Evolutionary conservation across 176 grass and related monocot genomes (phyloP), one percentile per base, ranked within the genome.

Genomic region (Lolium perenne): DNA sequence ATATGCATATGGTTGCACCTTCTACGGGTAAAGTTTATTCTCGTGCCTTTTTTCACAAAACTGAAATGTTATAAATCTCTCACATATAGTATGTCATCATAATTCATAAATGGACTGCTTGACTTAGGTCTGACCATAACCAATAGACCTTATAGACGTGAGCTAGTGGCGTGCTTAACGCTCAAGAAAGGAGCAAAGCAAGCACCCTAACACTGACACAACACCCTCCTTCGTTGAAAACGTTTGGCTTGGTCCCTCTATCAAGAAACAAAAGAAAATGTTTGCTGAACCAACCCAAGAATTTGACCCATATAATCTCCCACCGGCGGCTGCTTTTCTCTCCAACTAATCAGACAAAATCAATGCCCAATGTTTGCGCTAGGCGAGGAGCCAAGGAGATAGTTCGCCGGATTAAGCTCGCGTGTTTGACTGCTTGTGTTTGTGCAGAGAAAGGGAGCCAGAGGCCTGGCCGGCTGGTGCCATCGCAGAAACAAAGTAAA

Each of bases 141-240:
- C 17, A 73, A 16, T 26, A 22, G 26, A 29, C 26, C n/a, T n/a
- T n/a, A n/a, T n/a, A n/a, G 49, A 6, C 59, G 8, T 51, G 9
- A 32, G 47, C 53, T 29, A 60, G 38, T 46, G 71, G 63, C 67
- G 76, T 89, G 76, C 67, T 79, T 65, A 61, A 74, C 17, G 32
- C 18, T 21, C 49, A 59, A 70, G 72, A 73, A 73, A 26, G 51
- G 69, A 83, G 59, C 67, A 62, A 55, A 66, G 6, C 11, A 20
- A 61, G 10, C 63, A 16, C 63, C 3, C 66, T 11, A 13, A 79
- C 78, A 83, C 50, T 38, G 49, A 50, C 25, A 11, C 16, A 4
- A 29, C 76, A 49, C 65, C 35, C 10, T 51, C 26, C 25, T 46
- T 29, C 26, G 49, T 16, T 13, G 23, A 80, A 80, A 85, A 40